These are phyloP conservation scores for Ascochyta koolunga DNA, from an alignment of 2,329 filamentous ascomycete genomes.

Conservation along the genomic window DNA sequence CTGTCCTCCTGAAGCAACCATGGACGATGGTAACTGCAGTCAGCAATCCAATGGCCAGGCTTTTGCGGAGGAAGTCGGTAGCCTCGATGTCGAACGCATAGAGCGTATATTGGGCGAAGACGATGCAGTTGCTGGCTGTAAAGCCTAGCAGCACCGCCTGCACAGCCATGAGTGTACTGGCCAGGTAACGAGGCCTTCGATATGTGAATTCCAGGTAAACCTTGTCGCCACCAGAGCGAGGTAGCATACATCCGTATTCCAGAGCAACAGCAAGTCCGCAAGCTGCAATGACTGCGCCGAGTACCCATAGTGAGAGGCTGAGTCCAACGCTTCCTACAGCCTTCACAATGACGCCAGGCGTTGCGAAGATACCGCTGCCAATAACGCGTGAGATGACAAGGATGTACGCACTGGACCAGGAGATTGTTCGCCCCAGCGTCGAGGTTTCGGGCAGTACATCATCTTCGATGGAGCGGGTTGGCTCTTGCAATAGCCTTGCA, in stretches of 20 bases:
- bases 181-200: constrained; percentile 66
- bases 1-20: constrained; percentile 45
- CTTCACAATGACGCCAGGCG: constrained; percentile 69
- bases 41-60: constrained; percentile 52
- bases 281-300: constrained; percentile 66
- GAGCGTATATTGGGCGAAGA: constrained; percentile 69
- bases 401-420: constrained; percentile 69
- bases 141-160: constrained; percentile 70
- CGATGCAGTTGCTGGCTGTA: constrained; percentile 72
- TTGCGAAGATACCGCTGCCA: constrained; percentile 74
- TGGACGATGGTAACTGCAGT: constrained; percentile 48
- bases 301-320: constrained; percentile 66
- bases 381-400: constrained; percentile 72
- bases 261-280: constrained; percentile 67
- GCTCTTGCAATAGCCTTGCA: constrained; percentile 16
- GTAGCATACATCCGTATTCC: constrained; percentile 74
- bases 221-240: constrained; percentile 70
- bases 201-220: constrained; percentile 76
- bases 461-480: constrained; percentile 56
- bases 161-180: constrained; percentile 67
- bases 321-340: constrained; percentile 71
- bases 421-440: constrained; percentile 63
- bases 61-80: constrained; percentile 59
- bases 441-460: constrained; percentile 66
- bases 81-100: constrained; percentile 63